Percentiles rank a stretch among this genome's conserved stretches.
These are phyloP conservation scores for Stevia rebaudiana DNA, from an alignment of 140 eudicot species.

Conservation along the genomic window DNA sequence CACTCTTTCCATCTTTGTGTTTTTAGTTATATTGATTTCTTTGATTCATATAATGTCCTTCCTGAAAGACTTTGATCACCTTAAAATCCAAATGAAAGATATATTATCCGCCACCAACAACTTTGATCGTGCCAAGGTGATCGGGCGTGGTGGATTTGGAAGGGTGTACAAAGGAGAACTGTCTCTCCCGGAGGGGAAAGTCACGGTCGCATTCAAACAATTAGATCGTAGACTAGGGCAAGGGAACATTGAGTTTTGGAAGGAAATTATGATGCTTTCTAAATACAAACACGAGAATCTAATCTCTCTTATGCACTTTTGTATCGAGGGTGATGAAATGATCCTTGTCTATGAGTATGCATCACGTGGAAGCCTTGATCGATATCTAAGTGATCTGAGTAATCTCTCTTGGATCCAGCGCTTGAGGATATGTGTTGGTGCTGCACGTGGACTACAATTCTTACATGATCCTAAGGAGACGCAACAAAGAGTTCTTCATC, in stretches of 20 bases:
- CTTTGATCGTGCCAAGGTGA: neutral
- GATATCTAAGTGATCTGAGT: neutral
- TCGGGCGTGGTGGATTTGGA: conserved; percentile 1
- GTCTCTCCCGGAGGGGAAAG: neutral
- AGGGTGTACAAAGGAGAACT: conserved; percentile 4
- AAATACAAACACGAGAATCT: neutral
- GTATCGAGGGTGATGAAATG: neutral
- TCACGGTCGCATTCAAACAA: neutral
- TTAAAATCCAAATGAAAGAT: neutral
- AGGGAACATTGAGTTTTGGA: neutral
- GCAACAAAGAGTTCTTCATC: conserved; percentile 6
- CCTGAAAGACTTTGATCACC: conserved; percentile 2
- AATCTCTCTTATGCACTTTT: neutral
- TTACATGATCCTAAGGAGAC: conserved; percentile 7
- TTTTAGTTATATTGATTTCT: too few species aligned
- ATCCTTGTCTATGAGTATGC: conserved; percentile 2
- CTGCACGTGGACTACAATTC: neutral
- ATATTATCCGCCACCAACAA: neutral
- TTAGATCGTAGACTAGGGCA: neutral
- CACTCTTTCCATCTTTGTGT: too few species aligned
- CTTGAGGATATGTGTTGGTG: conserved; percentile 8
- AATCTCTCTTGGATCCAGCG: conserved; percentile 13
- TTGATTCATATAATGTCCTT: neutral
- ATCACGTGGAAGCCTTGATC: conserved; percentile 9
- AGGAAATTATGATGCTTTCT: neutral